Evolutionary conservation across 495 filamentous ascomycete species (phyloP), one percentile per base, ranked within the genome.

Genomic region (Xylaria cubensis): DNA sequence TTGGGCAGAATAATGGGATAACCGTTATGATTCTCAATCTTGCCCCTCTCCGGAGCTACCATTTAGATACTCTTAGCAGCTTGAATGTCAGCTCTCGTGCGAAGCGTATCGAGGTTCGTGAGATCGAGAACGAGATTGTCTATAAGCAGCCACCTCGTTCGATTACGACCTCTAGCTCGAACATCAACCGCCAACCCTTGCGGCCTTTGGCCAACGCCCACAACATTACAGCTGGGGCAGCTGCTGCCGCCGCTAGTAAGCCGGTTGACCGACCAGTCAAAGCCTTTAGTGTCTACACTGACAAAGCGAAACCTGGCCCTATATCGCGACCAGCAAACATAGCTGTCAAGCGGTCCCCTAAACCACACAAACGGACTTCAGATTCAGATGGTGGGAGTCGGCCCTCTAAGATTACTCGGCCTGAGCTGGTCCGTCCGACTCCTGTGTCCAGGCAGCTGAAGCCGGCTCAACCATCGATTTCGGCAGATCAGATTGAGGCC

Each of bases 1-100:
- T 98, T 13, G 96, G 96, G 0, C 96, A 99, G 81, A 98, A 98
- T 80, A 94, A 97, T 73, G 95, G 96, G 15, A 86, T 97, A 55
- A 98, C 95, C 0, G 86, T 98, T 69, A 99, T 99, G 96, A 96
- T 99, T 69, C 86, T 99, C 48, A 99, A 98, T 77, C 87, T 98
- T 0, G 95, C 96, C 0, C 94, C 92, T 7, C 86, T 92, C 63
- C 90, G 89, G 74, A 94, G 91, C 70, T 98, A 97, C 75, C 96
- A 99, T 74, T 84, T 97, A 61, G 96, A 99, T 79, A 98, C 96
- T 0, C 86, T 99, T 6, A 95, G 92, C 80, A 97, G 94, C 69
- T 85, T 99, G 51, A 98, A 97, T 76, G 96, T 99, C 72, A 95
- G 95, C 75, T 98, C 96, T 59, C 88, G 96, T 29, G 97, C 96